phyloP scores from a whole-genome alignment of 208 protist species.

The Acanthamoeba healyi region DNA sequence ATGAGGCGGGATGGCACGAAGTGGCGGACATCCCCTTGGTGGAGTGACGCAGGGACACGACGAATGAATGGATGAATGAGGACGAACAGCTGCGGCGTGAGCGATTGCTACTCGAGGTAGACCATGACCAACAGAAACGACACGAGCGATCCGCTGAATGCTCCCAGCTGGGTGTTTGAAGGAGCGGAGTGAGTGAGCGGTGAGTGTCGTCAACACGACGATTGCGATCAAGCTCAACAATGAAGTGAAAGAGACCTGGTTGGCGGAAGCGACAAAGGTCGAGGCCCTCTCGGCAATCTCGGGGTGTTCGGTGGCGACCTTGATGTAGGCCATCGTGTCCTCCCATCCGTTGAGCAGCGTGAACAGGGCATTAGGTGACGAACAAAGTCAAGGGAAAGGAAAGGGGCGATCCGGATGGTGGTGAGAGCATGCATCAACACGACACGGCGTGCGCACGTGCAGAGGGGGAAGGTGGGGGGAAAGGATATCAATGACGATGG shows the following conservation, averaged over 20 bases:
- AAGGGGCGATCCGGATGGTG: too few relatives aligned
- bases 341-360: slow-evolving; percentile 37
- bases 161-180: neutral
- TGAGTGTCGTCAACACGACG: neutral
- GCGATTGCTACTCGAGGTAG: slow-evolving; percentile 8
- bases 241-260: too few relatives aligned
- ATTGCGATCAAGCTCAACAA: too few relatives aligned
- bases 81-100: too few relatives aligned
- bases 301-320: slow-evolving; percentile 4
- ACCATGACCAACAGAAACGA: slow-evolving; percentile 1
- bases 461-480: neutral
- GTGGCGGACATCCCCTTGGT: too few relatives aligned
- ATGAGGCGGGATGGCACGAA: neutral
- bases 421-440: too few relatives aligned
- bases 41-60: too few relatives aligned
- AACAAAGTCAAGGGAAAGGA: neutral
- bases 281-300: neutral
- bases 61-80: too few relatives aligned
- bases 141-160: neutral
- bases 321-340: slow-evolving; percentile 55
- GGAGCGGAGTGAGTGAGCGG: neutral
- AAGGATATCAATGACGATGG: slow-evolving; percentile 51
- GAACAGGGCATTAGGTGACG: slow-evolving; percentile 34
- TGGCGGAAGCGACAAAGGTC: slow-evolving; percentile 31
- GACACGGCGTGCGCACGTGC: too few relatives aligned